Base-by-base conservation (phyloP, 2,329 filamentous ascomycete species). In the Arthrobotrys sphaeroides region DNA sequence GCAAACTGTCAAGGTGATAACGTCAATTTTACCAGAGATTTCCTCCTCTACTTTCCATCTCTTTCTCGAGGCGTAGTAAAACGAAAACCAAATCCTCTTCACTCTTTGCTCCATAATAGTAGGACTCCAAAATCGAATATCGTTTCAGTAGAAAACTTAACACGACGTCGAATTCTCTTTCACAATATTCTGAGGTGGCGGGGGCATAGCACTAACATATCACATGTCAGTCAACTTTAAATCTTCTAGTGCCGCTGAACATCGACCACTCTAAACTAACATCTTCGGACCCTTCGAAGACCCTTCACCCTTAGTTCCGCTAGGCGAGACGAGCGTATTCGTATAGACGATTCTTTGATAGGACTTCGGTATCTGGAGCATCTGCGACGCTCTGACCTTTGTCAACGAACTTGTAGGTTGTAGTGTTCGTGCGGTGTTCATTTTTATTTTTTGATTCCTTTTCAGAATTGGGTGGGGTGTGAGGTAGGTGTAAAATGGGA, bases 371-470 rank as follows among this genome's bases (percentile, higher is more conserved):
- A 55, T 55, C 12, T 55, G 51, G 7, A 55, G 31, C 51, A 55
- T 55, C 9, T 55, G 51, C 2, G 51, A 55, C 38, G 51, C 51
- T 16, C 28, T 55, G 31, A 55, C 51, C 3, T 55, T 55, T 9
- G 28, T 38, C 31, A 55, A 55, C 10, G 51, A 55, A 16, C 51
- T 55, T 7, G 51, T 22, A n/a, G 51, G 51, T 7, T 55, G 51
- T 55, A 55, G 18, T n/a, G 51, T 55, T 38, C 51, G 31, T 55
- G 51, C 51, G 20, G 51, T 28, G 10, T 55, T 55, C 51, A 55
- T 55, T 38, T 53, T 5, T 20, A 28, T 1, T 33, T 9, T 33
- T 3, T 9, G 7, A 33, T 33, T 33, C 31, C 31, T n/a, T n/a
- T n/a, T n/a, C n/a, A n/a, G n/a, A n/a, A n/a, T n/a, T n/a, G n/a